Conservation (phyloP, 441 rosid species). For the Erodium moschatum region DNA sequence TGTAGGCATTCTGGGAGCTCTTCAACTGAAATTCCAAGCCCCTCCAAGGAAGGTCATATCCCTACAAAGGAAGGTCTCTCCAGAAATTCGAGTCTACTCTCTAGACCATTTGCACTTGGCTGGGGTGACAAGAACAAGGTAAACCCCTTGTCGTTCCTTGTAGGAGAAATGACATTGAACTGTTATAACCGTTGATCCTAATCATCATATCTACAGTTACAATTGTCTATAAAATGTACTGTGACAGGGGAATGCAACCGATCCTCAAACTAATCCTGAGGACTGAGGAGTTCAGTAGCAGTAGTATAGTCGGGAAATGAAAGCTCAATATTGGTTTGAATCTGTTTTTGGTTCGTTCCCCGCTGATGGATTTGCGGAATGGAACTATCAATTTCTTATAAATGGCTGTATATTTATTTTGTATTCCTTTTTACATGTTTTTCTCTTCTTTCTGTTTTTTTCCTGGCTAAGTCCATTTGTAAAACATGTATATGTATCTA, state of each 20-base stretch:
- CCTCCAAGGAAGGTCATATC: constrained; percentile 23
- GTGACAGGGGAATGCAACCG: background rate
- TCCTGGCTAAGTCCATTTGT: constrained; percentile 1
- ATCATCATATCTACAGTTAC: background rate
- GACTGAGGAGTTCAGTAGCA: background rate
- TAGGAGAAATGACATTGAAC: no score
- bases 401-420: background rate
- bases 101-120: constrained; percentile 86
- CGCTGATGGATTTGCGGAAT: no score
- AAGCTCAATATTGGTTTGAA: no score
- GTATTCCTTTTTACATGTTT: background rate
- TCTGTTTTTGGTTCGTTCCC: no score
- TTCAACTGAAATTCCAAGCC: constrained; percentile 23
- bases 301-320: no score
- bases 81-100: constrained; percentile 64
- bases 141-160: constrained; percentile 10
- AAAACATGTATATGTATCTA: background rate
- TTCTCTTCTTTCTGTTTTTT: background rate
- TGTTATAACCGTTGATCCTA: no score
- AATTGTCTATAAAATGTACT: background rate
- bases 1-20: constrained; percentile 25
- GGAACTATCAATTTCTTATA: background rate
- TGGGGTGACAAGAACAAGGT: constrained; percentile 95
- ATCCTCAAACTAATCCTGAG: background rate
- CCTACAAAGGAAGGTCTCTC: constrained; percentile 47